A percentile compares a stretch with the other conserved stretches of the same genome.
Conservation (phyloP, 495 filamentous ascomycete genomes). For the Astrothelium macrocarpum region DNA sequence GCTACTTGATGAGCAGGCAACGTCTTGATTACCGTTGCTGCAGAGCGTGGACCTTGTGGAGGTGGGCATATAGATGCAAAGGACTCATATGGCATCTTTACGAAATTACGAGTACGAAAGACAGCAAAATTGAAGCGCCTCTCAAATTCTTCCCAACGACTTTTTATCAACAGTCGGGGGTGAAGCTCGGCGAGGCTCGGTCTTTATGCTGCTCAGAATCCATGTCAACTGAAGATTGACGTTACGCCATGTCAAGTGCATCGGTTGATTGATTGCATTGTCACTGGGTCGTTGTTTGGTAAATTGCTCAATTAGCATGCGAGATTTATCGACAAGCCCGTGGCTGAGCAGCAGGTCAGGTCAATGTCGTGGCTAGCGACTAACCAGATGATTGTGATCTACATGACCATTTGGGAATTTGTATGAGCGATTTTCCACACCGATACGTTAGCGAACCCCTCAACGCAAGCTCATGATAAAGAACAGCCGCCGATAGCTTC, state of each 20-base stretch:
- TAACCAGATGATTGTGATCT: not conserved
- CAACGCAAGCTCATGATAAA: not conserved
- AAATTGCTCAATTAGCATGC: slow-evolving; percentile 4
- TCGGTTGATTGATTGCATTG: not conserved
- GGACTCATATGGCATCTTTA: slow-evolving; percentile 1
- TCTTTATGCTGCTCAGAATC: not conserved
- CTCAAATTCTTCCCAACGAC: not conserved
- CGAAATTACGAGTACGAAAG: not conserved
- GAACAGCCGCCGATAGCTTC: not conserved
- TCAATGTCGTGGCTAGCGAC: not conserved
- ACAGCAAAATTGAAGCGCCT: not conserved
- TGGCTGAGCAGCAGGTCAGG: not conserved
- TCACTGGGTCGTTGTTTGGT: not conserved
- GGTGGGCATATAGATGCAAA: not conserved
- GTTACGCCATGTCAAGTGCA: not conserved
- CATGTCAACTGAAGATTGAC: not conserved
- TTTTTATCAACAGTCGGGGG: not conserved
- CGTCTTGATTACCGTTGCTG: not conserved
- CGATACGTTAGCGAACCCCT: not conserved
- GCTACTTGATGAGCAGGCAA: not conserved
- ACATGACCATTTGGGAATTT: not conserved
- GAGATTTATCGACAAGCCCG: not conserved
- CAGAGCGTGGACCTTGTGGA: not conserved
- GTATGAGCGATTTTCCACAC: not conserved
- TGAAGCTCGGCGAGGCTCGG: not conserved